Base-by-base conservation (phyloP, 2,329 filamentous ascomycete genomes). In the Didymella exigua region DNA sequence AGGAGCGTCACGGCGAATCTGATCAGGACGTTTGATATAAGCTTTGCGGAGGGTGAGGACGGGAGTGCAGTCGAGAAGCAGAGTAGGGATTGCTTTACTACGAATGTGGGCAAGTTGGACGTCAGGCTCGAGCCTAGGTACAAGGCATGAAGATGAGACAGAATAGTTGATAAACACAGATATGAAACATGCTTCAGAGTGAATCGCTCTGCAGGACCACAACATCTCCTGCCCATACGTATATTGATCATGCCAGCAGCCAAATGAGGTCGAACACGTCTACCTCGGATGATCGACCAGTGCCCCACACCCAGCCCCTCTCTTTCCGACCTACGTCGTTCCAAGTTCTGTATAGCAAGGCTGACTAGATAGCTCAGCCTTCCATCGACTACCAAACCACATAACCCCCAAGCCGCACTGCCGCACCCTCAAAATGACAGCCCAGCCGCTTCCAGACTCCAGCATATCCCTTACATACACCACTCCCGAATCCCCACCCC, bases 21-120 rank as follows among this genome's bases (percentile, higher is more conserved):
- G 27, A 67, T 89, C 38, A 86, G 79, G 60, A 56, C 81, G 55
- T 89, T 86, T 61, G 86, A 88, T 47, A 67, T 88, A n/a, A 56
- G 56, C 30, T 66, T 70, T 63, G 68, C 66, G 3, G 60, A 64
- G 1, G 67, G 65, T 0, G 69, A 70, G 38, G 58, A 65, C 48
- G 68, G 69, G 5, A 59, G 29, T 38, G 36, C 36, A 3, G 59
- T 69, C 13, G 54, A 62, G 38, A 56, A 53, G 21, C 48, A 68
- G 30, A 71, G 59, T 18, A 43, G 45, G 29, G 71, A 73, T 48
- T 67, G 63, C 44, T 72, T 72, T 43, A 72, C 68, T 9, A 58
- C 65, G 18, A 70, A 61, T 58, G 63, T 71, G 5, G 71, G 68
- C 8, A 60, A 62, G 36, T 47, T 73, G 53, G 68, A 73, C 59